Evolutionary conservation across 2,329 filamentous ascomycete genomes (phyloP).

Genomic region (Nemania abortiva): DNA sequence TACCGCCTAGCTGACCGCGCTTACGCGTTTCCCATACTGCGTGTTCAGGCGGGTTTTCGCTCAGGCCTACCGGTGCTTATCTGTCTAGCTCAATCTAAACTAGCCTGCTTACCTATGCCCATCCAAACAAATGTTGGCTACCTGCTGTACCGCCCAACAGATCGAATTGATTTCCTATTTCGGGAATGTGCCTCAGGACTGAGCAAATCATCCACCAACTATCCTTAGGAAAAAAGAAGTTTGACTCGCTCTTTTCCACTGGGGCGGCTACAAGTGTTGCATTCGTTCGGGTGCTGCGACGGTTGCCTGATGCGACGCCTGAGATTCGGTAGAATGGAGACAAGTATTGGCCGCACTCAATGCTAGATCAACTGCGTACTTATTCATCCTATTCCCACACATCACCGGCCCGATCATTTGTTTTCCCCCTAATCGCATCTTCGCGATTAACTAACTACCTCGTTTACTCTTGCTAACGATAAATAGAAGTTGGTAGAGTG

Average conservation of each 20-base stretch:
- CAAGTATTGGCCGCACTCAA: too few species aligned
- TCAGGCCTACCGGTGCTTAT: not conserved
- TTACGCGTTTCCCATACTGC: not conserved
- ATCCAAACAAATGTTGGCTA: not conserved
- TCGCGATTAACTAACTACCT: not conserved
- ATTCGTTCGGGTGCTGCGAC: not conserved
- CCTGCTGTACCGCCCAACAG: not conserved
- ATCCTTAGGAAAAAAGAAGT: too few species aligned
- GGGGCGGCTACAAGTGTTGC: too few species aligned
- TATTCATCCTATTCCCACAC: not conserved
- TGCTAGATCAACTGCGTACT: too few species aligned
- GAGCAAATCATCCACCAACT: not conserved
- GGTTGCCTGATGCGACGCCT: too few species aligned
- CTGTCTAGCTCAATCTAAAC: too few species aligned
- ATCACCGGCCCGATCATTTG: not conserved
- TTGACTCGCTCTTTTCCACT: too few species aligned
- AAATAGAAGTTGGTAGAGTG: not conserved
- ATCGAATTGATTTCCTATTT: slow-evolving; percentile 16
- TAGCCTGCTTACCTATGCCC: too few species aligned
- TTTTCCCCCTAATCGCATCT: not conserved
- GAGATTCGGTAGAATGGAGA: too few species aligned
- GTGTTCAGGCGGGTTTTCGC: not conserved
- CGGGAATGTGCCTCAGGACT: not conserved
- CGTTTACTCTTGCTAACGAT: not conserved
- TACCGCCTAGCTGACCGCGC: not conserved